These are phyloP conservation scores for Geotrichum cucujoidarum DNA, from an alignment of 1,139 yeast species.

Conservation along the genomic window DNA sequence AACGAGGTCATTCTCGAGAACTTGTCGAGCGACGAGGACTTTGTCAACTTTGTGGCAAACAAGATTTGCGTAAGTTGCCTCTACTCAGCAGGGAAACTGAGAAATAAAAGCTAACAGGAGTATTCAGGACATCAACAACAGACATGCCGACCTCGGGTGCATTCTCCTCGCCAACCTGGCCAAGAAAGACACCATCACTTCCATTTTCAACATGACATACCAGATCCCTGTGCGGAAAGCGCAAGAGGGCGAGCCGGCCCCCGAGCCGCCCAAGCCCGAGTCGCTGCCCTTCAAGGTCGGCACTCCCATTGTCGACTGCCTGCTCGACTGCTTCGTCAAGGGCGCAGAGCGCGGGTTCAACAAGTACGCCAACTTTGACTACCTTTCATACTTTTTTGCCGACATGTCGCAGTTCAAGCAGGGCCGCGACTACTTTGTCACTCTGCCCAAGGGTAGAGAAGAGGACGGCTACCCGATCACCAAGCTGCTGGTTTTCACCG, in stretches of 20 bases:
- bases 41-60: slow-evolving; percentile 51
- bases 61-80: slow-evolving; percentile 40
- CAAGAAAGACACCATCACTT: slow-evolving; percentile 61
- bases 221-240: slow-evolving; percentile 18
- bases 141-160: slow-evolving; percentile 76
- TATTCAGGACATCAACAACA: slow-evolving; percentile 45
- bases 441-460: slow-evolving; percentile 42
- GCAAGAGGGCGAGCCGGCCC: slow-evolving; percentile 13
- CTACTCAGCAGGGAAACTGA: slow-evolving; percentile 6
- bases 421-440: slow-evolving; percentile 70
- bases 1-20: slow-evolving; percentile 53
- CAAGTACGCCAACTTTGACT: slow-evolving; percentile 70
- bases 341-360: slow-evolving; percentile 72
- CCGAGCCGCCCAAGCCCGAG: slow-evolving; percentile 14
- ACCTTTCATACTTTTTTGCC: slow-evolving; percentile 82
- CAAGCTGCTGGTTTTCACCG: slow-evolving; percentile 78
- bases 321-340: slow-evolving; percentile 86
- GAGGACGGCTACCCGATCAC: slow-evolving; percentile 78
- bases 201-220: slow-evolving; percentile 47
- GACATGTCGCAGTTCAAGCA: slow-evolving; percentile 69
- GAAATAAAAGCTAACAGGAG: slow-evolving; percentile 7
- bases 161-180: slow-evolving; percentile 82
- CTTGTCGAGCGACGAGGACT: slow-evolving; percentile 60
- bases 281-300: slow-evolving; percentile 14
- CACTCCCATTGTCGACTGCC: slow-evolving; percentile 68